Conservation (phyloP, 2,329 filamentous ascomycete genomes). For the Erysiphe pulchra region DNA sequence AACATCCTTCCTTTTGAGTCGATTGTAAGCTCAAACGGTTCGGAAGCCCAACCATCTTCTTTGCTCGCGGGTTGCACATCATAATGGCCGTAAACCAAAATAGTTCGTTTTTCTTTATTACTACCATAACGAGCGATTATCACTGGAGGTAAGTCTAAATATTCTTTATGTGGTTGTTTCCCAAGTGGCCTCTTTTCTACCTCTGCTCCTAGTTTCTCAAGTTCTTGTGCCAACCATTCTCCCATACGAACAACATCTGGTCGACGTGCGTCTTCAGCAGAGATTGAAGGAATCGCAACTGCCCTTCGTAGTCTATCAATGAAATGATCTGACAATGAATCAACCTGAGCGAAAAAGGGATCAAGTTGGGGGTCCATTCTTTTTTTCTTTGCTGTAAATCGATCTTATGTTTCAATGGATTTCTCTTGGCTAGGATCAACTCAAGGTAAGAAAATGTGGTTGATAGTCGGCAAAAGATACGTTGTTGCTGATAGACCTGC, state of each 20-base stretch:
- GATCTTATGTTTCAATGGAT: too few relatives aligned
- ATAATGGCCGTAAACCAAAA: conserved; percentile 95
- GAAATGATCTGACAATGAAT: conserved; percentile 52
- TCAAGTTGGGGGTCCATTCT: conserved; percentile 74
- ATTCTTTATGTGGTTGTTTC: conserved; percentile 74
- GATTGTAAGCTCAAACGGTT: conserved; percentile 72
- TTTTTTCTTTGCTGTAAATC: not conserved
- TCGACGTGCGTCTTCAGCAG: conserved; percentile 67
- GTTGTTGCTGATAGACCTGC: too few relatives aligned
- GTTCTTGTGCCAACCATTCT: conserved; percentile 62
- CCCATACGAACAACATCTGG: conserved; percentile 94
- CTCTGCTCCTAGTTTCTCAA: conserved; percentile 59
- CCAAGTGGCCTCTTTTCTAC: conserved; percentile 73
- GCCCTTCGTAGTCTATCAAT: conserved; percentile 77
- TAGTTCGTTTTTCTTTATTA: conserved; percentile 79
- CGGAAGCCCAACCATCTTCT: conserved; percentile 85
- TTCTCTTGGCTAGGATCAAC: too few relatives aligned
- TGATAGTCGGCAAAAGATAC: too few relatives aligned
- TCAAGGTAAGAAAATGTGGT: too few relatives aligned
- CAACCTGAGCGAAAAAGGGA: conserved; percentile 79
- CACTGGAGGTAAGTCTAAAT: conserved; percentile 77
- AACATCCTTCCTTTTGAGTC: conserved; percentile 90
- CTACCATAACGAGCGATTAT: conserved; percentile 79
- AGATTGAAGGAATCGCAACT: conserved; percentile 89
- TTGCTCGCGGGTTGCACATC: conserved; percentile 89